Evolutionary conservation across 176 grass and related monocot genomes (phyloP).

Genomic region (Aechmea fasciata): DNA sequence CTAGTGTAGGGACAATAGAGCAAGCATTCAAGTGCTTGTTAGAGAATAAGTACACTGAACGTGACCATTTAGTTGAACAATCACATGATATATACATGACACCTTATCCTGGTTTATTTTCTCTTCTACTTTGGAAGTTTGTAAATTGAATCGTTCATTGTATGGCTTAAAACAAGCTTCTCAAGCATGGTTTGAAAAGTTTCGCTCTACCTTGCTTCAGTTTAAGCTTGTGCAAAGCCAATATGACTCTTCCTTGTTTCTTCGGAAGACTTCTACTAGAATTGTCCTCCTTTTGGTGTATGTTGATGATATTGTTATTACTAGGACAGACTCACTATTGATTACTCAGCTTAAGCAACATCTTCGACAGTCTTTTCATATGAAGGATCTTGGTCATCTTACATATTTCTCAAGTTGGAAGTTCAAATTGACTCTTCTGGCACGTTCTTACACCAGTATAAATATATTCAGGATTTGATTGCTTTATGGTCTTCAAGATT

Average conservation of each 20-base stretch:
- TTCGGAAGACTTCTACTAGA: background rate
- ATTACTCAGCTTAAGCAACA: background rate
- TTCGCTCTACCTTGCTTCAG: background rate
- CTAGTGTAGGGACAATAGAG: too few relatives aligned
- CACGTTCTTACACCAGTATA: background rate
- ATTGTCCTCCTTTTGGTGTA: background rate
- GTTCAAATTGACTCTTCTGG: background rate
- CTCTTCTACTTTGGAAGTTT: background rate
- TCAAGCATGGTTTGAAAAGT: background rate
- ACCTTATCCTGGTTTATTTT: background rate
- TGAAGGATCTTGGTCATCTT: background rate
- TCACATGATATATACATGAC: background rate
- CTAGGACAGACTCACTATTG: background rate
- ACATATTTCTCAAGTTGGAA: background rate
- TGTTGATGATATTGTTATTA: background rate
- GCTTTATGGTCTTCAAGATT: background rate
- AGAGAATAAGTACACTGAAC: too few relatives aligned
- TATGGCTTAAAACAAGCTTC: background rate
- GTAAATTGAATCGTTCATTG: background rate
- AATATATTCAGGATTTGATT: background rate
- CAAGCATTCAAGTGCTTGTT: too few relatives aligned
- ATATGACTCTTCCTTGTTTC: background rate
- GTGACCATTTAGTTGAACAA: too few relatives aligned
- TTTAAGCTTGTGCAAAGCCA: background rate
- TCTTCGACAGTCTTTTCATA: background rate